Evolutionary conservation across 345 rosid species (phyloP).

Genomic region (Crucihimalaya himalaica): DNA sequence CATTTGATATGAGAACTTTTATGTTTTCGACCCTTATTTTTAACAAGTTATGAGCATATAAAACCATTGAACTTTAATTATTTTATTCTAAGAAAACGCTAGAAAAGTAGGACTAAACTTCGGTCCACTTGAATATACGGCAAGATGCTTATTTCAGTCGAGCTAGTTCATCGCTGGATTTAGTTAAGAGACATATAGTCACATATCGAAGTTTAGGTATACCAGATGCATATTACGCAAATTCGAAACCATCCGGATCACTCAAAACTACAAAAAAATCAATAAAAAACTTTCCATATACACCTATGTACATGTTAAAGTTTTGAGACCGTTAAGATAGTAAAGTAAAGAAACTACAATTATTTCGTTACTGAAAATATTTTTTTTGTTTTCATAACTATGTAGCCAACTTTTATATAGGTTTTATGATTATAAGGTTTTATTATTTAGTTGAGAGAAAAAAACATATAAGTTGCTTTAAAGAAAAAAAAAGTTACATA

Average conservation of each 20-base stretch:
- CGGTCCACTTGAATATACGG: too few species aligned
- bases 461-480: not conserved
- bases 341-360: not conserved
- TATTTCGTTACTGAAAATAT: not conserved
- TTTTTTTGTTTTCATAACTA: not conserved
- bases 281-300: not conserved
- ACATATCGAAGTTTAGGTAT: too few species aligned
- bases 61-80: too few species aligned
- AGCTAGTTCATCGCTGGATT: too few species aligned
- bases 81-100: too few species aligned
- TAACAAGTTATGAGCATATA: too few species aligned
- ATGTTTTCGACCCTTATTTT: not conserved
- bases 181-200: too few species aligned
- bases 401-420: not conserved
- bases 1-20: conserved; percentile 1
- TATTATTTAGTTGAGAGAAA: not conserved
- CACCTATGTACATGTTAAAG: not conserved
- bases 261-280: too few species aligned
- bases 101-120: too few species aligned
- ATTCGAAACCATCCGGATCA: too few species aligned
- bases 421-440: not conserved
- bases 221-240: not conserved
- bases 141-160: too few species aligned
- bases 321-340: not conserved
- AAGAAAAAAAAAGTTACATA: not conserved